Evolutionary conservation across 139 green algal genomes (phyloP).

Genomic region (Asterochloris sp.): DNA sequence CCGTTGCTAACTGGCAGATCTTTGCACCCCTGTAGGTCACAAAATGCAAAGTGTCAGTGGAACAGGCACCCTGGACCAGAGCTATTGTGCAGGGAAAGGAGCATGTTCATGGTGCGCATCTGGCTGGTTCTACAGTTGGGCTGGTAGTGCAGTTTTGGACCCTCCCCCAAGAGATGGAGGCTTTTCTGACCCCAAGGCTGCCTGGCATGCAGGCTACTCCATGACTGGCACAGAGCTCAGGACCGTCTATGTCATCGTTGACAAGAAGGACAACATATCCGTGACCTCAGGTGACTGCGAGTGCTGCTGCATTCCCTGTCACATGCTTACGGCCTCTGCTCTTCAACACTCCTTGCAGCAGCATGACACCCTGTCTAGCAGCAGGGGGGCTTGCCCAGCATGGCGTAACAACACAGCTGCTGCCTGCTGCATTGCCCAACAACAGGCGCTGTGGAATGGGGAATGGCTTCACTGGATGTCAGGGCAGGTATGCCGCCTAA

Average conservation of each 20-base stretch:
- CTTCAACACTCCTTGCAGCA: neutral
- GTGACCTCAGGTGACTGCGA: conserved; percentile 45
- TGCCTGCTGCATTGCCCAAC: too few species aligned
- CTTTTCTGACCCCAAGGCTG: neutral
- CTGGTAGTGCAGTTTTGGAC: neutral
- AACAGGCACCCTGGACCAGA: conserved; percentile 84
- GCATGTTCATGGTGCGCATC: conserved; percentile 73
- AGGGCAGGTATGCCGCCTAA: too few species aligned
- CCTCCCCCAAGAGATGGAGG: neutral
- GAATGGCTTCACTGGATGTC: too few species aligned
- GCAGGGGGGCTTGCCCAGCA: too few species aligned
- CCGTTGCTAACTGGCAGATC: too few species aligned
- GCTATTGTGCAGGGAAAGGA: conserved; percentile 42
- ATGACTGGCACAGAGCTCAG: conserved; percentile 54
- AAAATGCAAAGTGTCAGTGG: conserved; percentile 80
- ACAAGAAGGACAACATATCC: conserved; percentile 50
- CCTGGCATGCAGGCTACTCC: conserved; percentile 44
- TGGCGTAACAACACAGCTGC: too few species aligned
- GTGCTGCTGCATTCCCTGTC: neutral
- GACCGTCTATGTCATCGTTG: conserved; percentile 56
- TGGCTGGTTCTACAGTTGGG: neutral
- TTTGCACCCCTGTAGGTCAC: conserved; percentile 48
- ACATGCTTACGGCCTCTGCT: neutral
- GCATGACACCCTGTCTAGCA: neutral
- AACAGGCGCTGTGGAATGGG: too few species aligned